Evolutionary conservation across 164 flowering plant genomes (phyloP), one percentile per base, ranked within the genome.

Genomic region (Magnolia officinalis): DNA sequence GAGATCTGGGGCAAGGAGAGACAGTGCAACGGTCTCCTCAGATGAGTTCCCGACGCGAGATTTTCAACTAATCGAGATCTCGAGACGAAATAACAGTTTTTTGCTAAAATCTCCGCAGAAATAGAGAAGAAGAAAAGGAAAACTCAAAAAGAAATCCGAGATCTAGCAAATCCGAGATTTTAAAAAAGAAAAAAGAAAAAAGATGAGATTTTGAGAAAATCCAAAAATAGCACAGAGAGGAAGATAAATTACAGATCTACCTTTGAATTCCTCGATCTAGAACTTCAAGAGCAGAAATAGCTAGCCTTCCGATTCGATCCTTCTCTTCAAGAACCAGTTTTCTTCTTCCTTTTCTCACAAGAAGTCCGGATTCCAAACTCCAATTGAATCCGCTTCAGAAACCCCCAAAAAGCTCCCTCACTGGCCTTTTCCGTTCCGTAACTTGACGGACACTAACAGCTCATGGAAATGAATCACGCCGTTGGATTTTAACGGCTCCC

Each of bases 381-480:
- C 74, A 78, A 11, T 78, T 74, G n/a, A 78, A 78, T 78, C 73
- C 52, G 61, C 70, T 74, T 74, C 50, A 74, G 61, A 50, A 67
- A 64, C 13, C 61, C 18, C 16, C 19, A 64, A 64, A 64, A 21
- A 64, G 23, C 66, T 8, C 18, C 16, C 51, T 50, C 10, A 7
- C 49, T 16, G 14, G 37, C 14, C 63, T 21, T 55, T 52, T 52
- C 58, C 74, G 66, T 58, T 58, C 49, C 74, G 50, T 24, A 58
- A 55, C 8, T 31, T 58, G 66, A 72, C 74, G 65, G 74, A 58
- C 24, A 55, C 61, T 16, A 55, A 16, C 61, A 11, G 24, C 37
- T 4, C 13, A 64, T n/a, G 6, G 10, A 64, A 21, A 8, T 8
- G 23, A 64, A n/a, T 67, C 45, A 49, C 24, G 18, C 24, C 49